Percentiles rank a stretch among this genome's conserved stretches.
Conservation (phyloP, 306 rosid species). For the Astragalus glycyphyllos region DNA sequence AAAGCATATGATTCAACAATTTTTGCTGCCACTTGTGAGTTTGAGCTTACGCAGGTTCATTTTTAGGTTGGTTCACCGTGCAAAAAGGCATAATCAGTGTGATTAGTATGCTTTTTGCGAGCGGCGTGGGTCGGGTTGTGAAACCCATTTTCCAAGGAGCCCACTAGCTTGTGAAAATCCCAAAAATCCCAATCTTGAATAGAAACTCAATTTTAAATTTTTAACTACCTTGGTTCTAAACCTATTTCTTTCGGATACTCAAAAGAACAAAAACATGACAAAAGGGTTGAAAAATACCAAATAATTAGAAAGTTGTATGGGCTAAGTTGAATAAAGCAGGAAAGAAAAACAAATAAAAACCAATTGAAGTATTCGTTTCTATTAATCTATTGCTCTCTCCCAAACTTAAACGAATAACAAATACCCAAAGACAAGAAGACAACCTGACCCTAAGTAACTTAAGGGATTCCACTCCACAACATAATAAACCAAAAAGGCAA, state of each 20-base stretch:
- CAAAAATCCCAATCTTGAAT: too few species aligned
- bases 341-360: conserved; percentile 1
- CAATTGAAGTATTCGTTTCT: conserved; percentile 21
- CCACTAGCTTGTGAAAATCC: too few species aligned
- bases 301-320: neutral
- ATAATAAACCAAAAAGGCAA: conserved; percentile 1
- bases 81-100: too few species aligned
- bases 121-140: too few species aligned
- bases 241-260: neutral
- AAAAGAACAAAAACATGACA: neutral
- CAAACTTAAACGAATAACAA: conserved; percentile 47
- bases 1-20: too few species aligned
- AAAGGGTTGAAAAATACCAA: neutral
- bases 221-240: neutral
- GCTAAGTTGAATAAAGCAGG: neutral
- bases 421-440: conserved; percentile 2
- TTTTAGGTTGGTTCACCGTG: too few species aligned
- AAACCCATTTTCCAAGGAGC: too few species aligned
- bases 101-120: too few species aligned
- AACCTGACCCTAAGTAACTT: conserved; percentile 30
- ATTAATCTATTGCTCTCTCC: conserved; percentile 41
- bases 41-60: too few species aligned
- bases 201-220: too few species aligned
- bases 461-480: conserved; percentile 24
- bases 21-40: too few species aligned